A percentile compares a stretch with the other conserved stretches of the same genome.
Evolutionary conservation across 495 filamentous ascomycete genomes (phyloP).

Genomic region (Annulohypoxylon moriforme): DNA sequence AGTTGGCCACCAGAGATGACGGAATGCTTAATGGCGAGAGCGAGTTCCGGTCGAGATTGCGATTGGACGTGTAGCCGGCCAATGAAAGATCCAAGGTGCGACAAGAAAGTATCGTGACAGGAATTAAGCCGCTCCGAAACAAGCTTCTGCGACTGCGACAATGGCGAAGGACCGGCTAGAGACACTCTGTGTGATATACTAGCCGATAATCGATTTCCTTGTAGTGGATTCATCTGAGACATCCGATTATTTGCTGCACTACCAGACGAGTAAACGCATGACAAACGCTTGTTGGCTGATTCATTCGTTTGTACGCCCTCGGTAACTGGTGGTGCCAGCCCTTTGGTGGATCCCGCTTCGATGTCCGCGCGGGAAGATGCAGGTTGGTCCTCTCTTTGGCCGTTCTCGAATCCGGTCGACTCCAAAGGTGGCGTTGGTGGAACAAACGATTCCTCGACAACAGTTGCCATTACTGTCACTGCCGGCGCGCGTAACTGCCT

Average conservation of each 20-base stretch:
- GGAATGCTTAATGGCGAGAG: constrained; percentile 75
- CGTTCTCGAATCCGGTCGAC: constrained; percentile 54
- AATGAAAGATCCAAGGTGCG: constrained; percentile 89
- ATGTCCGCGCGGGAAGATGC: constrained; percentile 53
- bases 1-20: constrained; percentile 82
- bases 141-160: constrained; percentile 59
- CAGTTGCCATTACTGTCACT: constrained; percentile 67
- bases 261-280: constrained; percentile 50
- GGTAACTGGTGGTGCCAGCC: constrained; percentile 43
- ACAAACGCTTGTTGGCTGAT: constrained; percentile 57
- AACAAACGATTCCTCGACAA: constrained; percentile 69
- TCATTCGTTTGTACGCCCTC: constrained; percentile 50
- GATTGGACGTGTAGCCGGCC: constrained; percentile 90
- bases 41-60: constrained; percentile 84
- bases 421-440: constrained; percentile 82
- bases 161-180: constrained; percentile 57
- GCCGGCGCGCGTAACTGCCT: constrained; percentile 61
- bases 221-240: constrained; percentile 47
- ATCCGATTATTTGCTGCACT: constrained; percentile 54
- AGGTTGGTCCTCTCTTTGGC: constrained; percentile 49
- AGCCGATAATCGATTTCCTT: constrained; percentile 58
- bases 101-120: constrained; percentile 87
- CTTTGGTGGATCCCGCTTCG: constrained; percentile 46
- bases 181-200: constrained; percentile 66
- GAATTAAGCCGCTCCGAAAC: constrained; percentile 73